Percentiles rank a stretch among this genome's conserved stretches.
phyloP scores from a whole-genome alignment of 352 stramenopile genomes.

The Phytophthora idaei region DNA sequence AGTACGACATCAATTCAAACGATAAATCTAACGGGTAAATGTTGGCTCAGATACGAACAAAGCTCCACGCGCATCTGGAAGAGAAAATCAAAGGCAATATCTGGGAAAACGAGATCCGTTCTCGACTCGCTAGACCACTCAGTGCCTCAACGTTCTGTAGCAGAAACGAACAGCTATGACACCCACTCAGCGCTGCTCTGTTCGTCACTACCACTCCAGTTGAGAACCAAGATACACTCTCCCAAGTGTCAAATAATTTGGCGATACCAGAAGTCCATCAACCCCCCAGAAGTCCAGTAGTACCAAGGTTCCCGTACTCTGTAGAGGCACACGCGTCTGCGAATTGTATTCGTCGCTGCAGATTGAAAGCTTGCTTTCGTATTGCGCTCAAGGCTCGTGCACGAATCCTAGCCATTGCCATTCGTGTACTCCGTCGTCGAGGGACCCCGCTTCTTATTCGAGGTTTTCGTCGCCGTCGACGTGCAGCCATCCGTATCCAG shows the following conservation, averaged over 20 bases:
- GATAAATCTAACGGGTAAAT: not conserved
- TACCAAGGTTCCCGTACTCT: constrained; percentile 45
- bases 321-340: constrained; percentile 37
- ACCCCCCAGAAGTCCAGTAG: not conserved
- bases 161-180: constrained; percentile 46
- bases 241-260: not conserved
- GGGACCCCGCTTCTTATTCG: constrained; percentile 31
- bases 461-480: constrained; percentile 33
- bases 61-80: constrained; percentile 44
- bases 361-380: constrained; percentile 34
- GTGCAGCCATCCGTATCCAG: constrained; percentile 42
- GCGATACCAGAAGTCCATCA: not conserved
- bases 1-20: not conserved
- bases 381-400: constrained; percentile 25
- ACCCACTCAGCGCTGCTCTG: constrained; percentile 35
- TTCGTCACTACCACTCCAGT: constrained; percentile 14
- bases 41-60: constrained; percentile 41
- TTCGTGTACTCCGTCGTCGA: constrained; percentile 18
- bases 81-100: constrained; percentile 51
- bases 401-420: constrained; percentile 34
- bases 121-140: constrained; percentile 49
- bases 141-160: constrained; percentile 54
- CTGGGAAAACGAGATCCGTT: constrained; percentile 65
- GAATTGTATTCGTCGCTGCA: constrained; percentile 32
- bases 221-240: not conserved